Evolutionary conservation across 192 early-diverging fungal species (phyloP), one percentile per base, ranked within the genome.

Genomic region (Mortierella claussenii): DNA sequence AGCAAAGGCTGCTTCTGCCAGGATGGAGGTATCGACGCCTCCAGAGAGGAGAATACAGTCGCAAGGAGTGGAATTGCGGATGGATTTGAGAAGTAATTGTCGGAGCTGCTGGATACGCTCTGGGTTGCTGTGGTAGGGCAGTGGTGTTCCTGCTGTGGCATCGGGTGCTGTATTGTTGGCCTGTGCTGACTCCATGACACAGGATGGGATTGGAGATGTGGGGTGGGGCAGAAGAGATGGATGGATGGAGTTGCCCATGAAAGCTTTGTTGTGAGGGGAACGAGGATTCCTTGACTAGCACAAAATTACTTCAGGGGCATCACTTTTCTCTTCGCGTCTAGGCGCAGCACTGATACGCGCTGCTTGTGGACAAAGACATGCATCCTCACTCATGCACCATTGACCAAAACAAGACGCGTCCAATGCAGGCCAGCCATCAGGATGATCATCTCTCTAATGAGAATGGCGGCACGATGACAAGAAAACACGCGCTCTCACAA

Each of bases 1-100:
- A 1, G 48, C n/a, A 55, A 55, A 76, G 24, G 73, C 68, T 4
- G 73, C 75, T 45, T 89, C 88, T 30, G 84, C 69, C 8, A 90
- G 63, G 63, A 90, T 88, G 26, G 87, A 89, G 10, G 90, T 92
- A 78, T 92, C 90, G 3, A 92, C 86, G n/a, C 90, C 90, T 45
- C 89, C 88, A 0, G 87, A 88, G 21, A 88, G 85, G 26, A 76
- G 65, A 26, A 76, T 85, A 33, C 54, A 62, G 47, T 80, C 62
- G 61, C 73, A 76, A 1, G 73, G 73, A 10, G 73, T 76, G 45
- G 44, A 50, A 12, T 76, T 76, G 61, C 40, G 49, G 15, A 76
- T 30, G 3, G 73, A 67, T 11, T 51, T 61, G 24, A 76, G 52
- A 24, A 76, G 65, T 7, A 76, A 40, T 0, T 30, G 63, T 5